Conservation (phyloP, 2,329 filamentous ascomycete species). For the Falciphora oryzae region DNA sequence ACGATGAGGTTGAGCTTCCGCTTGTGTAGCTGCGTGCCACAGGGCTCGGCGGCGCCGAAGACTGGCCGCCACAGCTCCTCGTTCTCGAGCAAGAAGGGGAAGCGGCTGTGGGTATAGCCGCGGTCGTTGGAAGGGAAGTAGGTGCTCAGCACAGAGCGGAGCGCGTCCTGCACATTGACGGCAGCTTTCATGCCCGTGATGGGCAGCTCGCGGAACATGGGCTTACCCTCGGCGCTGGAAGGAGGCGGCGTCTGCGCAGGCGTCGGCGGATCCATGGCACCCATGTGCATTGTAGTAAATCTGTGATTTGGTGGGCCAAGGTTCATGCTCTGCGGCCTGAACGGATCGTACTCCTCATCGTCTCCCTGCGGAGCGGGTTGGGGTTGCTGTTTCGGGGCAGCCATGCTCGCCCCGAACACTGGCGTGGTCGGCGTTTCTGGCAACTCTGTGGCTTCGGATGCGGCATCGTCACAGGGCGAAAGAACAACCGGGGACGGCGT, state of each 20-base stretch:
- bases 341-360: constrained; percentile 43
- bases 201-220: constrained; percentile 40
- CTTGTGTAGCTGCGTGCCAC: background rate
- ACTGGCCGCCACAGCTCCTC: constrained; percentile 49
- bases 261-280: constrained; percentile 14
- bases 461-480: background rate
- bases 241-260: constrained; percentile 29
- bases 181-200: constrained; percentile 38
- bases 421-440: constrained; percentile 7
- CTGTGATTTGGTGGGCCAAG: background rate
- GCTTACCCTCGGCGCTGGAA: constrained; percentile 18
- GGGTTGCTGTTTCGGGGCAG: background rate
- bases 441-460: constrained; percentile 4
- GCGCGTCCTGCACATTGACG: constrained; percentile 49
- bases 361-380: constrained; percentile 10
- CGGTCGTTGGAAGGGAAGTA: constrained; percentile 44
- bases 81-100: constrained; percentile 41
- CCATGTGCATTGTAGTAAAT: constrained; percentile 12
- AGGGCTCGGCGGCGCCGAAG: constrained; percentile 32
- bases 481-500: background rate
- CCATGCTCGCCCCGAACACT: background rate
- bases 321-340: constrained; percentile 23
- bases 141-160: constrained; percentile 45
- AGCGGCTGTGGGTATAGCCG: constrained; percentile 42
- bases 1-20: constrained; percentile 51